Percentiles rank a stretch among this genome's conserved stretches.
phyloP scores from a whole-genome alignment of 208 protist species.

The Blastocrithidia nonstop region DNA sequence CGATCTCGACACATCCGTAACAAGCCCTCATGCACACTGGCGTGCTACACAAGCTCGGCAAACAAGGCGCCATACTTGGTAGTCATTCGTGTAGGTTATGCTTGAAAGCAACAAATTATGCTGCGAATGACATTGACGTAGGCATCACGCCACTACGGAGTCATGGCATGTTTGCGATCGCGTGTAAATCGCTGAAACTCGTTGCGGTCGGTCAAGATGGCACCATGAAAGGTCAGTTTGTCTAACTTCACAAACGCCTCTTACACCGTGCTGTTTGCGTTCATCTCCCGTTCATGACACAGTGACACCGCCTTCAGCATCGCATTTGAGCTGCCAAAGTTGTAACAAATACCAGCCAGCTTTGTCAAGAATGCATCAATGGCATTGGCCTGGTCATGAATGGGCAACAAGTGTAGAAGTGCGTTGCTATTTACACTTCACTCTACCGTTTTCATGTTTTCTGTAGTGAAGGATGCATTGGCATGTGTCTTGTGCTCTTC shows the following conservation, averaged over 20 bases:
- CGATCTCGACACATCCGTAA: slow-evolving; percentile 10
- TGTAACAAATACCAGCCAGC: not conserved
- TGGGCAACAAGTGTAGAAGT: no score
- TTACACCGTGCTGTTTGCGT: slow-evolving; percentile 7
- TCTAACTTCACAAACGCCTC: slow-evolving; percentile 8
- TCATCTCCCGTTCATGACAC: not conserved
- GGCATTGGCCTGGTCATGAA: slow-evolving; percentile 1
- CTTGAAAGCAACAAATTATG: slow-evolving; percentile 11
- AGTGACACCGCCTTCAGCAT: slow-evolving; percentile 1
- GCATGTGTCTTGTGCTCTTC: no score
- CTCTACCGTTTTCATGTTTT: no score
- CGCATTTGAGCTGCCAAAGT: slow-evolving; percentile 7
- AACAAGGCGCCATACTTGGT: slow-evolving; percentile 9
- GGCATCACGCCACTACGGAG: slow-evolving; percentile 7
- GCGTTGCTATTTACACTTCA: no score
- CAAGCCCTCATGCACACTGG: slow-evolving; percentile 12
- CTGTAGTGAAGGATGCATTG: no score
- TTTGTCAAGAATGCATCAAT: not conserved
- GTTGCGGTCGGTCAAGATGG: slow-evolving; percentile 2
- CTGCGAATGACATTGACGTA: slow-evolving; percentile 11
- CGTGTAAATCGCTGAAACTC: slow-evolving; percentile 1
- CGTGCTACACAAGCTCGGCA: slow-evolving; percentile 8
- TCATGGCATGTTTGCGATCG: slow-evolving; percentile 5
- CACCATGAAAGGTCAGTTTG: slow-evolving; percentile 5
- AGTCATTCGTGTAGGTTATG: slow-evolving; percentile 4